Evolutionary conservation across 2,329 filamentous ascomycete genomes (phyloP).

Genomic region (Samsoniella hepiali): DNA sequence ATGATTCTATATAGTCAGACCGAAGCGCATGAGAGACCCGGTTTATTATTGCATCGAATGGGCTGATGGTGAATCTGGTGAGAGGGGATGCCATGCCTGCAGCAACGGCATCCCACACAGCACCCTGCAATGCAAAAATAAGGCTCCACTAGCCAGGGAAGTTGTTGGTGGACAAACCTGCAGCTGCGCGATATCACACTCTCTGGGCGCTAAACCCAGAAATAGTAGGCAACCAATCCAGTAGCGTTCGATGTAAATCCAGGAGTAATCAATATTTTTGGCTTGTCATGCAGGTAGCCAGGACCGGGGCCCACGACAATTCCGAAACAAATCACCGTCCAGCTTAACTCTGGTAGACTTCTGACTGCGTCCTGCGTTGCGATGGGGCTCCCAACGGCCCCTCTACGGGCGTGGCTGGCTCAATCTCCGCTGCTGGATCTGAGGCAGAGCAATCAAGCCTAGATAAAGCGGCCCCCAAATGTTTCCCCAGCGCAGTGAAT

Average conservation of each 20-base stretch:
- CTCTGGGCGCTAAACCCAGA: slow-evolving; percentile 1
- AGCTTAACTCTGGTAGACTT: background rate
- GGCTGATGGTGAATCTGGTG: background rate
- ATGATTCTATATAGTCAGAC: background rate
- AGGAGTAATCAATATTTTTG: background rate
- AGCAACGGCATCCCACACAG: slow-evolving; percentile 9
- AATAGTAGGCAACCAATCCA: background rate
- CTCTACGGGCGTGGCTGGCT: background rate
- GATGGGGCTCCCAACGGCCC: background rate
- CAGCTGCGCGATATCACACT: background rate
- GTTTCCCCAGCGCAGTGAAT: too few relatives aligned
- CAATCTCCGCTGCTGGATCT: background rate
- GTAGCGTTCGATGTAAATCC: background rate
- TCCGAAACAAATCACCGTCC: background rate
- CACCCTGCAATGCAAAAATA: slow-evolving; percentile 7
- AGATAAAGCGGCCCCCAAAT: background rate
- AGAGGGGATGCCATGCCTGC: slow-evolving; percentile 6
- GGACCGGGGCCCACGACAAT: background rate
- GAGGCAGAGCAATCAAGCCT: background rate
- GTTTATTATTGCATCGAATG: slow-evolving; percentile 1
- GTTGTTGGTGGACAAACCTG: background rate
- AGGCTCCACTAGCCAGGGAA: background rate
- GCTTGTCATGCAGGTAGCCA: background rate
- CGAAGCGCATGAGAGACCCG: background rate
- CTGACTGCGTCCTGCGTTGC: background rate